These are phyloP conservation scores for Macroventuria anomochaeta DNA, from an alignment of 2,329 filamentous ascomycete genomes.

Conservation along the genomic window DNA sequence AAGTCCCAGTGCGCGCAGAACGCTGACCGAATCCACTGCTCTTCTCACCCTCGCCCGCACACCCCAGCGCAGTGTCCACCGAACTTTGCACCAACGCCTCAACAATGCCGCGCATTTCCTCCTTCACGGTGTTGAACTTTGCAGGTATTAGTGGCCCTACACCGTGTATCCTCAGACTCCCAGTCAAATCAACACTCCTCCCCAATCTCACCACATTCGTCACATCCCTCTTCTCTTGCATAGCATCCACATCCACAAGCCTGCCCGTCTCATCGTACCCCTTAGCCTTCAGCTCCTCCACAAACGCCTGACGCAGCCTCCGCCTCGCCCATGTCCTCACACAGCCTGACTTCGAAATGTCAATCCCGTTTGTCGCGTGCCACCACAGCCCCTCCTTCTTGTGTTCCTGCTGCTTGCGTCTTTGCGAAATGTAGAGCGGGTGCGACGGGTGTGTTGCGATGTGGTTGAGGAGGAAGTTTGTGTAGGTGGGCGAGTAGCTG, in stretches of 20 bases:
- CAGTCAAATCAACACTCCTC: conserved; percentile 23
- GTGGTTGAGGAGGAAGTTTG: conserved; percentile 30
- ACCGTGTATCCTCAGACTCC: conserved; percentile 37
- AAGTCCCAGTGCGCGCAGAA: not conserved
- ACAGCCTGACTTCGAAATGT: conserved; percentile 39
- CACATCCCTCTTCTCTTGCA: conserved; percentile 5
- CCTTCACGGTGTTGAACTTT: conserved; percentile 33
- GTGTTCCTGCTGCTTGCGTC: conserved; percentile 25
- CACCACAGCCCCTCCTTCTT: conserved; percentile 43
- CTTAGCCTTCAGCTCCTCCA: conserved; percentile 34
- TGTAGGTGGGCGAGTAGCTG: conserved; percentile 34
- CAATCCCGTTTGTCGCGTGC: conserved; percentile 33
- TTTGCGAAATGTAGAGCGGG: conserved; percentile 33
- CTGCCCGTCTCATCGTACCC: conserved; percentile 40
- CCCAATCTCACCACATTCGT: conserved; percentile 9
- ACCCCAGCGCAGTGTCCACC: conserved; percentile 4
- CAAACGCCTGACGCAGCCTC: conserved; percentile 40
- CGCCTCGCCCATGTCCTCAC: conserved; percentile 43
- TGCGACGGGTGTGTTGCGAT: conserved; percentile 33
- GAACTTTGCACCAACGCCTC: conserved; percentile 4
- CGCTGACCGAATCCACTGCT: conserved; percentile 1
- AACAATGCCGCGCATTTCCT: conserved; percentile 2
- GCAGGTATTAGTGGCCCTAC: conserved; percentile 32
- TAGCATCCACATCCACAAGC: conserved; percentile 15
- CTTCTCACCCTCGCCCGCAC: not conserved